Base-by-base conservation (phyloP, 768 basidiomycete genomes). In the Lactarius tabidus region DNA sequence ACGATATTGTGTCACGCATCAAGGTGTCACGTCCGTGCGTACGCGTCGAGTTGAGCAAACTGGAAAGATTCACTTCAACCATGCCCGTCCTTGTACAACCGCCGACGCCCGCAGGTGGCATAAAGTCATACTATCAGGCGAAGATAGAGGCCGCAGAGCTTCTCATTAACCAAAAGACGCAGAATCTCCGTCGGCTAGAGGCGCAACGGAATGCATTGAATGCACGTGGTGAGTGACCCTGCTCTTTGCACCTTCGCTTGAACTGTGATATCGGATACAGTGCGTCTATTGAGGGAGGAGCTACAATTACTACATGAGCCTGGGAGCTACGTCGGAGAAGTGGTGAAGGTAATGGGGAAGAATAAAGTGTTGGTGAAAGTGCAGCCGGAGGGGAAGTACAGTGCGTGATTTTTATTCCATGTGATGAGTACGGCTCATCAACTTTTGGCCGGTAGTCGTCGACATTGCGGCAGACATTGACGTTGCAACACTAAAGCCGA, bases 271-370 rank as follows among this genome's bases (percentile, higher is more conserved):
- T 39, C 26, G 31, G 29, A 57, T 33, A 56, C 56, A 97, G 96
- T 99, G 31, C 82, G 96, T 55, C 76, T 98, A 12, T 80, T 98
- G 38, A 76, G 95, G 45, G 96, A 99, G 75, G 96, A 96, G 77
- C 79, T 98, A 3, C 95, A 95, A 72, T 80, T 95, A 15, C 80
- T 97, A 8, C 94, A 95, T 69, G 96, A 98, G 72, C 95, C 97
- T 0, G 96, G 95, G 31, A 93, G 90, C 74, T 98, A 98, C 78
- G 95, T 99, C 45, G 97, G 97, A 8, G 97, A 98, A 77, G 87
- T 98, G 15, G 89, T 98, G 70, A 98, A 96, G 78, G 90, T 97
- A 7, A 99, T 98, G 97, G 94, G 95, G 62, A 98, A 98, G 89
- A 98, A 88, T 76, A 98, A 97, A 77, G 95, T 98, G 17, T 79